Base-by-base conservation (phyloP, 352 stramenopile species). In the Pythium rishiriense region DNA sequence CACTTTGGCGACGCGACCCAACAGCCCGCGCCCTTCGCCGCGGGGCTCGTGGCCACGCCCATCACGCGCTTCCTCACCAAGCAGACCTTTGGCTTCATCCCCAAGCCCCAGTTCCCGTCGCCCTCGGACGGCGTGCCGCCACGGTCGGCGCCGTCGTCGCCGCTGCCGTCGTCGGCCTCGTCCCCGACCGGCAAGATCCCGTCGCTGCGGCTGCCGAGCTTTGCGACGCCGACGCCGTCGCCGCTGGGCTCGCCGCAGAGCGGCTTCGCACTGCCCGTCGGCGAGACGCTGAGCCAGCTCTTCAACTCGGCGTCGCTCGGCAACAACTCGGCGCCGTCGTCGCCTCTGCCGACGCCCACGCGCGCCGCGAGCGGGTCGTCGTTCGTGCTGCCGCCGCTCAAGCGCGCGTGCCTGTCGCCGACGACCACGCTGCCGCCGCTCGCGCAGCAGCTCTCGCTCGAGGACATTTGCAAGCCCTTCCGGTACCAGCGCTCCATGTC, bases 401-500 rank as follows among this genome's bases (percentile, higher is more conserved):
- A 70, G 58, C 59, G 61, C 41, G 58, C 51, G 15, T 67, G 47
- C 35, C 22, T 69, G 6, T 60, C 62, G 19, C 49, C 70, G 15
- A 70, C 58, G 45, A 70, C 58, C 3, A 42, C 58, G 12, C 53
- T 75, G 24, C 72, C 72, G 24, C 69, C 72, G 28, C 47, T 78
- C 5, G 33, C 58, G 9, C 50, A 76, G 0, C 58, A 55, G 46
- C 58, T 58, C 28, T 54, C 61, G 5, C 41, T 81, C 12, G 74
- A 80, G 7, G 77, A 87, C 21, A 73, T 89, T 22, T 79, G 80
- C 45, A 74, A 78, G 47, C 83, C 83, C 0, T 81, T 87, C 51
- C 66, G 59, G 35, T 92, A 92, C 73, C 68, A 88, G 55, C 80
- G 83, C 19, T 78, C 83, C 24, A 67, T 79, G 17, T 92, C 83